phyloP scores from a whole-genome alignment of 805 yeast species.

The Deakozyma indianensis region DNA sequence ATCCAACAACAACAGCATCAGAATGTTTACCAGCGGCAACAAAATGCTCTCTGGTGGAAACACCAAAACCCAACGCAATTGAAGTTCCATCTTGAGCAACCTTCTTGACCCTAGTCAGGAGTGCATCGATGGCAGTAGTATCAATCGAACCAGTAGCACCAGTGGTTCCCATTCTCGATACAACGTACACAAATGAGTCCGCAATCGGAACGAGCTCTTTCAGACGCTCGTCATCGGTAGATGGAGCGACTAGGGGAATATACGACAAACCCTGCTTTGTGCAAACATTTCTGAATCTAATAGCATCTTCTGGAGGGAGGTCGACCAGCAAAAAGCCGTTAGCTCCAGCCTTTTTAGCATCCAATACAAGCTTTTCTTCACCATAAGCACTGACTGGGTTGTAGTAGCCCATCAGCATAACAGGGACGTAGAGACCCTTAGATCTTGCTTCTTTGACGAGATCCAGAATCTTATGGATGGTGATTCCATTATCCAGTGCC shows the following conservation, averaged over 20 bases:
- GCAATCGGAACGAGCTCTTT: slow-evolving; percentile 69
- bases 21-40: slow-evolving; percentile 62
- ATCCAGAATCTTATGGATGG: slow-evolving; percentile 54
- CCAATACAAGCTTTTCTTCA: slow-evolving; percentile 66
- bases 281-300: slow-evolving; percentile 66
- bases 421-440: slow-evolving; percentile 76
- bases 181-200: slow-evolving; percentile 91
- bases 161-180: slow-evolving; percentile 95
- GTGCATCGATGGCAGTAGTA: slow-evolving; percentile 38
- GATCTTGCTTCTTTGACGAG: slow-evolving; percentile 62
- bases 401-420: slow-evolving; percentile 93
- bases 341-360: slow-evolving; percentile 79
- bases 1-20: slow-evolving; percentile 95
- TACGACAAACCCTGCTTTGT: slow-evolving; percentile 57
- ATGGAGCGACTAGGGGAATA: slow-evolving; percentile 92
- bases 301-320: slow-evolving; percentile 96
- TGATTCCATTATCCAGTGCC: slow-evolving; percentile 77
- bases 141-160: slow-evolving; percentile 67
- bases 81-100: slow-evolving; percentile 64
- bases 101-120: slow-evolving; percentile 63
- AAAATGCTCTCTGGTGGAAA: slow-evolving; percentile 85
- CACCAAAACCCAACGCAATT: slow-evolving; percentile 94
- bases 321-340: slow-evolving; percentile 92
- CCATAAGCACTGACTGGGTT: slow-evolving; percentile 88
- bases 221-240: slow-evolving; percentile 84